These are phyloP conservation scores for Haplographium delicatum DNA, from an alignment of 495 filamentous ascomycete species.

Conservation along the genomic window DNA sequence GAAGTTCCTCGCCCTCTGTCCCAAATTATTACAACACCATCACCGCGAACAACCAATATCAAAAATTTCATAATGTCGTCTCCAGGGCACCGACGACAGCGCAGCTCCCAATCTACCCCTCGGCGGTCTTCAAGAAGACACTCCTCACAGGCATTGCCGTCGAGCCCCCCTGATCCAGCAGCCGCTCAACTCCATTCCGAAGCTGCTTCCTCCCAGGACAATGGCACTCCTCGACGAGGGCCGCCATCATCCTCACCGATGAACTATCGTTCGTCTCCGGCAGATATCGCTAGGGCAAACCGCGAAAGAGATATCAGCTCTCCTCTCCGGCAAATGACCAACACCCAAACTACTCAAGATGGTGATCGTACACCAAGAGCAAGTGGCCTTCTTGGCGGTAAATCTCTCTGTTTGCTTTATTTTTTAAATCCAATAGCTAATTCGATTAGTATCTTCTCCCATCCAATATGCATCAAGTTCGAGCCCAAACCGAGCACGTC, in stretches of 20 bases:
- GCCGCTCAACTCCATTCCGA: conserved; percentile 41
- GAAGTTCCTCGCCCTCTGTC: too few relatives aligned
- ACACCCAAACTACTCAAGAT: conserved; percentile 46
- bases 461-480: conserved; percentile 86
- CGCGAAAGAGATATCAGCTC: conserved; percentile 40
- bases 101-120: conserved; percentile 54
- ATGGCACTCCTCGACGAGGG: conserved; percentile 34
- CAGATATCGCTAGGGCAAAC: conserved; percentile 28
- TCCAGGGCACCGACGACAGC: conserved; percentile 46
- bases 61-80: conserved; percentile 49
- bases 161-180: conserved; percentile 45
- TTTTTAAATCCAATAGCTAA: conserved; percentile 16
- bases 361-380: conserved; percentile 72
- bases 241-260: conserved; percentile 69
- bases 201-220: conserved; percentile 37
- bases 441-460: conserved; percentile 71
- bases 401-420: conserved; percentile 13
- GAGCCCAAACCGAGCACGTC: conserved; percentile 62
- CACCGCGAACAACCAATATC: conserved; percentile 11
- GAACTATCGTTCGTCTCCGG: conserved; percentile 76
- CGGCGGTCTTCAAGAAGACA: conserved; percentile 41
- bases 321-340: conserved; percentile 47
- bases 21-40: too few relatives aligned
- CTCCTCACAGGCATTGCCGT: conserved; percentile 32
- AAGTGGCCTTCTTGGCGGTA: conserved; percentile 58